Evolutionary conservation across 345 rosid genomes (phyloP), one percentile per base, ranked within the genome.

Genomic region (thale cress (Arabidopsis thaliana)): DNA sequence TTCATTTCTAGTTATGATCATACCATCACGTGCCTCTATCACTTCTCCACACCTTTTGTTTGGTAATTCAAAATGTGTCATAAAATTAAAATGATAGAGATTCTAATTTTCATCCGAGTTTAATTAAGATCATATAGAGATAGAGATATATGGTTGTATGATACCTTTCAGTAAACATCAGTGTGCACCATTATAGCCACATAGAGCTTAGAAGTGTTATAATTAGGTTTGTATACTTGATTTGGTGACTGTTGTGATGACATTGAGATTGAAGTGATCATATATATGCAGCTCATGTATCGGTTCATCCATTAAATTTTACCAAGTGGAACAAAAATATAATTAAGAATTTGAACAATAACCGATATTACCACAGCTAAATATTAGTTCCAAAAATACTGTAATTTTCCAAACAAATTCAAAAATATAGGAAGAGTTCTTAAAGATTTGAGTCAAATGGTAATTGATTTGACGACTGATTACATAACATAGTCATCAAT

Each of bases 131-230:
- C 20, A 16, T 16, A 16, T 16, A 16, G 20, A 16, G 20, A 16
- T 16, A 16, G 20, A 33, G 44, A 62, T 44, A 62, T 72, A 50
- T 61, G 23, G 44, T 51, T 51, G 53, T 65, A 73, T 48, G 38
- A 73, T 34, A 73, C 40, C 38, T 73, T 55, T 55, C 71, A 73
- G 4, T 73, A 34, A 55, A 64, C 77, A 73, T 73, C 46, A 44
- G 38, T 64, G 22, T 64, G 22, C 36, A 34, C 46, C 57, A 55
- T 55, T 73, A 44, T 73, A 73, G 38, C 65, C 57, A 55, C 49
- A 65, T 46, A 64, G 23, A 65, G 50, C 62, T 53, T 41, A 24
- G 24, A 33, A 12, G 44, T 16, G 30, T 49, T 71, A 37, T 71
- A 25, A 40, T 14, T 44, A 30, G 24, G 28, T 63, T 58, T 36